Conservation (phyloP, 495 filamentous ascomycete genomes). For the Xylaria grammica region DNA sequence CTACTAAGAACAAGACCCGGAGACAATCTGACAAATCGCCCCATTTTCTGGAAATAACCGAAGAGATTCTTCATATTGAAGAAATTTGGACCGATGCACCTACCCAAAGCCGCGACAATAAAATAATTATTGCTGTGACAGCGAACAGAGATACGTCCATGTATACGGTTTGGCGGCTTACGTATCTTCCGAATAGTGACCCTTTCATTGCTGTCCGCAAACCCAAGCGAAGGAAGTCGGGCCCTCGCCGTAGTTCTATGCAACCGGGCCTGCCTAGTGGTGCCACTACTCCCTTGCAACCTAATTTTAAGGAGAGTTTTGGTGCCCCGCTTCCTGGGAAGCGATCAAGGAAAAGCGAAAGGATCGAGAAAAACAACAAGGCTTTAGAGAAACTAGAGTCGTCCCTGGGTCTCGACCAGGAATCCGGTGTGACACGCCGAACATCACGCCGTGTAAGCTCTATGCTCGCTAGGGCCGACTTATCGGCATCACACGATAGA, state of each 20-base stretch:
- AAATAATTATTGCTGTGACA: slow-evolving; percentile 81
- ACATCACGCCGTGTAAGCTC: slow-evolving; percentile 91
- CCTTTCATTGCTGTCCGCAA: slow-evolving; percentile 56
- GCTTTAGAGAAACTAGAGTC: slow-evolving; percentile 59
- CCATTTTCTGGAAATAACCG: slow-evolving; percentile 64
- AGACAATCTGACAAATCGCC: slow-evolving; percentile 27
- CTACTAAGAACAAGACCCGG: slow-evolving; percentile 30
- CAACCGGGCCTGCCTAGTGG: slow-evolving; percentile 78
- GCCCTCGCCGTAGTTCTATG: slow-evolving; percentile 82
- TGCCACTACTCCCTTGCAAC: slow-evolving; percentile 74
- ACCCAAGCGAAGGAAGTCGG: slow-evolving; percentile 56
- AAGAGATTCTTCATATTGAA: slow-evolving; percentile 80
- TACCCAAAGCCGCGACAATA: slow-evolving; percentile 31
- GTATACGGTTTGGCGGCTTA: slow-evolving; percentile 80
- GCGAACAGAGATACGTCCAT: slow-evolving; percentile 71
- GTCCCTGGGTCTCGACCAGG: slow-evolving; percentile 73
- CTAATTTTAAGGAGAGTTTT: slow-evolving; percentile 55
- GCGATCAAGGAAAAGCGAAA: slow-evolving; percentile 49
- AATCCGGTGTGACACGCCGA: slow-evolving; percentile 64
- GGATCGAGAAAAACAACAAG: slow-evolving; percentile 59
- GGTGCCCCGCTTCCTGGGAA: slow-evolving; percentile 53
- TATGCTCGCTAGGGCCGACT: slow-evolving; percentile 85
- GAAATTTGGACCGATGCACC: slow-evolving; percentile 28
- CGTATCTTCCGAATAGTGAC: slow-evolving; percentile 66
- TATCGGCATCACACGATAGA: slow-evolving; percentile 77